These are phyloP conservation scores for Breynia disticha DNA, from an alignment of 441 rosid genomes.

Conservation along the genomic window DNA sequence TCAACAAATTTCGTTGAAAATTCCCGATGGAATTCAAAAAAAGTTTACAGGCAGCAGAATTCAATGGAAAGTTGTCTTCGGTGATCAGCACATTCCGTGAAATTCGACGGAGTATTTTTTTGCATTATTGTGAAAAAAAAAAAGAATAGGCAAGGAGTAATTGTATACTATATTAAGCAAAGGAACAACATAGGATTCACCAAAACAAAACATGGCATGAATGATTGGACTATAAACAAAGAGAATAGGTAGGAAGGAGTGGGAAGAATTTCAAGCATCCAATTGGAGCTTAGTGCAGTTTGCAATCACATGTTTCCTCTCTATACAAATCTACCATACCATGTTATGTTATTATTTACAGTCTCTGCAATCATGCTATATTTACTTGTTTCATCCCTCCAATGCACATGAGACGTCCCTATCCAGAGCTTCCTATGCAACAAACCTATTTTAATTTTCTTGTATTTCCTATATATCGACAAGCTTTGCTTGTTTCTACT, in stretches of 20 bases:
- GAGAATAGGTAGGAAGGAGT: too few relatives aligned
- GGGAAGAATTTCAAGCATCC: too few relatives aligned
- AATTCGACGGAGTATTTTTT: too few relatives aligned
- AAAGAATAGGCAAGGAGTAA: not conserved
- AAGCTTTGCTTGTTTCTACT: conserved; percentile 13
- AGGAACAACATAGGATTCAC: conserved; percentile 10
- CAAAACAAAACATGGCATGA: conserved; percentile 1
- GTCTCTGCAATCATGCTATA: conserved; percentile 19
- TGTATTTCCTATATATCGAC: conserved; percentile 13
- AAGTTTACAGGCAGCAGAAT: too few relatives aligned
- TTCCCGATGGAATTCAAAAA: too few relatives aligned
- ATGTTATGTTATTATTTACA: not conserved
- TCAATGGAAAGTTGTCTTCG: too few relatives aligned
- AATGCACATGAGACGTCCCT: conserved; percentile 24
- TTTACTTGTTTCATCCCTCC: conserved; percentile 5
- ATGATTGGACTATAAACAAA: not conserved
- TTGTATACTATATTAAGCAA: conserved; percentile 4
- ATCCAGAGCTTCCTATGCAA: conserved; percentile 16
- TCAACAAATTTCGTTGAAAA: too few relatives aligned
- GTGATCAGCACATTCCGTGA: too few relatives aligned
- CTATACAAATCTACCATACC: conserved; percentile 5
- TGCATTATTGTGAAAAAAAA: not conserved
- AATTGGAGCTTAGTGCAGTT: too few relatives aligned
- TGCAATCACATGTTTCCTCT: too few relatives aligned
- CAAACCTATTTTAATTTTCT: conserved; percentile 1